phyloP scores from a whole-genome alignment of 192 early-diverging fungal species.

The Backusella mclennaniae region DNA sequence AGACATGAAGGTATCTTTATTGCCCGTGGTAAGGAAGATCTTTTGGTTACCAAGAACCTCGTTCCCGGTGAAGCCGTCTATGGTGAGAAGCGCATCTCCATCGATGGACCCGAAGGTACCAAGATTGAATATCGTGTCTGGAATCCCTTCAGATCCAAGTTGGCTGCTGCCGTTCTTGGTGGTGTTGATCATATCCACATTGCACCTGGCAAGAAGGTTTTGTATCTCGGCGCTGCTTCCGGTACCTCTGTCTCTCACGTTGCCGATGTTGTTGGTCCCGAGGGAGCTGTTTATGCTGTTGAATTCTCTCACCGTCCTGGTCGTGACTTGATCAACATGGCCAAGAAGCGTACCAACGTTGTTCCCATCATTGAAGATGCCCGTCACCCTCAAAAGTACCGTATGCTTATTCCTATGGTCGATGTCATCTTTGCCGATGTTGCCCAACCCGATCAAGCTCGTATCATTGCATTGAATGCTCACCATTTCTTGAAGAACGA shows the following conservation, averaged over 20 bases:
- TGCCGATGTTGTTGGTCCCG: conserved; percentile 94
- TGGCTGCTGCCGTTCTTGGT: conserved; percentile 95
- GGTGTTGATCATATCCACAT: conserved; percentile 96
- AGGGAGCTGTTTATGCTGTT: conserved; percentile 97
- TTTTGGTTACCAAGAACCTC: conserved; percentile 97
- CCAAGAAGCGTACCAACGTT: conserved; percentile 99
- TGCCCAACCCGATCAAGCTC: conserved; percentile 99
- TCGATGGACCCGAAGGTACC: conserved; percentile 91
- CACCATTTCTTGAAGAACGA: conserved; percentile 98
- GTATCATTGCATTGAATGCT: conserved; percentile 96
- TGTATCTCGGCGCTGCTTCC: conserved; percentile 95
- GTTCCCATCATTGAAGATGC: conserved; percentile 99
- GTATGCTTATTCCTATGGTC: conserved; percentile 98
- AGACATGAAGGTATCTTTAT: conserved; percentile 94
- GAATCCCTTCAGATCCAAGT: conserved; percentile 99
- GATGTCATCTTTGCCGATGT: conserved; percentile 99
- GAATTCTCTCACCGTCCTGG: conserved; percentile 99
- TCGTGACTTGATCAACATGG: conserved; percentile 99
- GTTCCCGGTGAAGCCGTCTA: conserved; percentile 97
- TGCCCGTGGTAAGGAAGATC: conserved; percentile 98
- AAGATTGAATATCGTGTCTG: conserved; percentile 99
- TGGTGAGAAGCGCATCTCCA: conserved; percentile 96
- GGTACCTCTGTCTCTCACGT: conserved; percentile 97
- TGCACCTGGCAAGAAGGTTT: conserved; percentile 92
- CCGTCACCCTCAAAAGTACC: conserved; percentile 99